Evolutionary conservation across 192 early-diverging fungal genomes (phyloP).

Genomic region (Entomortierella parvispora): DNA sequence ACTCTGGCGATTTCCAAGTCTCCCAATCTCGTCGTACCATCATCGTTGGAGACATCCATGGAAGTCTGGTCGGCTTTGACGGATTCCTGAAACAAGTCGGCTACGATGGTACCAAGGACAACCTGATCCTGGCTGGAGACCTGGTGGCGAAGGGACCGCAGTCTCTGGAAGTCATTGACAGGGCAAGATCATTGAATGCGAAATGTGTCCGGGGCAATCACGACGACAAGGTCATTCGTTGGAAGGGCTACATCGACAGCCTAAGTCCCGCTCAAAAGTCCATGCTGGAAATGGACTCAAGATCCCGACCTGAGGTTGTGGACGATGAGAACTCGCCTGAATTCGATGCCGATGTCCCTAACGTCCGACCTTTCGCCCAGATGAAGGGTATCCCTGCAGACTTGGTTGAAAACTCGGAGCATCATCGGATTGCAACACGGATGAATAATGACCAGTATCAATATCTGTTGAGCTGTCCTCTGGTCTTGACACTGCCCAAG

Average conservation of each 20-base stretch:
- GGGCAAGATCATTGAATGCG: conserved; percentile 57
- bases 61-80: conserved; percentile 62
- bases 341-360: background rate
- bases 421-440: conserved; percentile 19
- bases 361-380: background rate
- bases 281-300: conserved; percentile 2
- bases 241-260: conserved; percentile 59
- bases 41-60: conserved; percentile 80
- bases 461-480: conserved; percentile 37
- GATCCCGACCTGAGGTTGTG: background rate
- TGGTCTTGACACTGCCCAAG: conserved; percentile 26
- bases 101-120: conserved; percentile 53
- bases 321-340: background rate
- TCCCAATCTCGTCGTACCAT: conserved; percentile 24
- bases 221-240: conserved; percentile 73
- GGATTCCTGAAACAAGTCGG: conserved; percentile 58
- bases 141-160: conserved; percentile 72
- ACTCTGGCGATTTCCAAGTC: background rate
- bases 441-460: conserved; percentile 31
- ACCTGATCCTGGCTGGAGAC: conserved; percentile 75
- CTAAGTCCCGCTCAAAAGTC: conserved; percentile 7
- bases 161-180: conserved; percentile 64
- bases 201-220: conserved; percentile 80
- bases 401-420: conserved; percentile 29
- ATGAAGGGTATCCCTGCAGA: conserved; percentile 14